phyloP scores from a whole-genome alignment of 148 eudicot species.

The Persicaria tinctoria region DNA sequence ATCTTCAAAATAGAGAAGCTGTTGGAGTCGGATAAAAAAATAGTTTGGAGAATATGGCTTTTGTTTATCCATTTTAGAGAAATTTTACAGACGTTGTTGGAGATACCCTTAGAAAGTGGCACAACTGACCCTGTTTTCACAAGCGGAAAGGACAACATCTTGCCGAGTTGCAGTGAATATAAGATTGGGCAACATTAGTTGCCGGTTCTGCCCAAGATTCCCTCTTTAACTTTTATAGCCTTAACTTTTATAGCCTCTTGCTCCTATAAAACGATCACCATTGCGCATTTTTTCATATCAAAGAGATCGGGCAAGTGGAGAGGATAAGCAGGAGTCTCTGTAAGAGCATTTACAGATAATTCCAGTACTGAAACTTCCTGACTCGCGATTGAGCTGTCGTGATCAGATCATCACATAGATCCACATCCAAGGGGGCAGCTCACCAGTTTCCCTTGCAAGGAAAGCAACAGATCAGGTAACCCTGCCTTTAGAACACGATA shows the following conservation, averaged over 20 bases:
- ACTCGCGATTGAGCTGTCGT: neutral
- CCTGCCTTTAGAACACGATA: neutral
- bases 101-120: neutral
- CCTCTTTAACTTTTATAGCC: slow-evolving; percentile 24
- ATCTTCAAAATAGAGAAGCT: too few relatives aligned
- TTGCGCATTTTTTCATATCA: slow-evolving; percentile 17
- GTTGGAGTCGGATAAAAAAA: too few relatives aligned
- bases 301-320: slow-evolving; percentile 20
- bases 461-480: slow-evolving; percentile 14
- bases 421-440: neutral
- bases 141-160: slow-evolving; percentile 38
- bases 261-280: slow-evolving; percentile 45
- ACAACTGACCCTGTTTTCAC: neutral
- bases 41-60: too few relatives aligned
- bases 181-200: slow-evolving; percentile 36
- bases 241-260: slow-evolving; percentile 27
- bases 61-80: too few relatives aligned
- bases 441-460: slow-evolving; percentile 1
- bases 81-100: too few relatives aligned
- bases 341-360: slow-evolving; percentile 27
- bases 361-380: slow-evolving; percentile 13
- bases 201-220: slow-evolving; percentile 60
- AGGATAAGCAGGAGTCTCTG: slow-evolving; percentile 14
- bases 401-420: slow-evolving; percentile 5
- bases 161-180: slow-evolving; percentile 34